Base-by-base conservation (phyloP, 805 yeast species). In the Hagleromyces aurorensis region DNA sequence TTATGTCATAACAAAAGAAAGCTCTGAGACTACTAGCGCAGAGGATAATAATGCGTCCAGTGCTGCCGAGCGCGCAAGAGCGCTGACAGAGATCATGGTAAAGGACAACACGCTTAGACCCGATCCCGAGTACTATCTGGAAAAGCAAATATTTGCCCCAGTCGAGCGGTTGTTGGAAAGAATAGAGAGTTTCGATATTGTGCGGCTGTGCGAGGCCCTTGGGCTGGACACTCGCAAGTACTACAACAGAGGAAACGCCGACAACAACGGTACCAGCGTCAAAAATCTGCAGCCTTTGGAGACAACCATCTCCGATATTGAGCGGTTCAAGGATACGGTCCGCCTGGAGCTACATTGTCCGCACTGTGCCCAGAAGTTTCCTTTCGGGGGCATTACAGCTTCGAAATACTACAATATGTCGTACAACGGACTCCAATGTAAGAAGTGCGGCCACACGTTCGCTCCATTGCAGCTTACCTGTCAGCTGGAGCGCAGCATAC, bases 81-180 rank as follows among this genome's bases (percentile, higher is more conserved):
- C 96, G 0, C 64, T 84, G 31, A 76, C 72, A 41, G 96, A 89
- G 46, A 69, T 86, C 6, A 54, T 79, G 50, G 51, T 59, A 19
- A 72, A 70, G 31, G 57, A 62, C 21, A 62, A 66, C 6, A 58
- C 59, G 3, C 68, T 78, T 36, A 62, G 56, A 37, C 85, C 91
- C 1, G 98, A 91, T 56, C 69, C 82, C 1, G 67, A 64, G 21
- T 87, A 71, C 50, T 91, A 91, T 53, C 62, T 89, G 43, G 91
- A 78, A 41, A 82, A 85, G 53, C 99, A 91, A 58, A 70, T 91
- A 7, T 74, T 81, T 46, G 86, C 93, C 2, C 96, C 96, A 3
- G 76, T 91, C 7, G 93, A 84, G 51, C 75, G 98, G 58, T 64
- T 91, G 30, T 63, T 89, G 23, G 93, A 79, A 42, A 72, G 79